phyloP scores from a whole-genome alignment of 768 basidiomycete species.

The Gymnopilus junonius region DNA sequence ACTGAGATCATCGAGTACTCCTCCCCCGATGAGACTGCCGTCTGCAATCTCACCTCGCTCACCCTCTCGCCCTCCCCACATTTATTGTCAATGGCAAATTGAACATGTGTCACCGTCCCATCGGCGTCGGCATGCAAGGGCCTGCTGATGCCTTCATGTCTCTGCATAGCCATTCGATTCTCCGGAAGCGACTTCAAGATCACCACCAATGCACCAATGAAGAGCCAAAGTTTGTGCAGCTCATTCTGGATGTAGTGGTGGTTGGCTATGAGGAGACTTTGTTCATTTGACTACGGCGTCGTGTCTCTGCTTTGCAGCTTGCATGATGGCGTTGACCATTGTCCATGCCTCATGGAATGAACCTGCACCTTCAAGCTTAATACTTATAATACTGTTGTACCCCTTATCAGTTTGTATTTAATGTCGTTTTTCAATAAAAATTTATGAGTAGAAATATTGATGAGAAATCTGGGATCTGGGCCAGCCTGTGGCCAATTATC shows the following conservation, averaged over 20 bases:
- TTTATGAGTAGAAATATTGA: neutral
- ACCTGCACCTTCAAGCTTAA: neutral
- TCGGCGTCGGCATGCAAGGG: slow-evolving; percentile 97
- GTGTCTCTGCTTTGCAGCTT: no score
- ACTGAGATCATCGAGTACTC: slow-evolving; percentile 99
- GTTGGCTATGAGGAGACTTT: neutral
- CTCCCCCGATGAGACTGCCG: slow-evolving; percentile 92
- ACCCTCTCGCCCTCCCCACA: slow-evolving; percentile 96
- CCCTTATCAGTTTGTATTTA: neutral
- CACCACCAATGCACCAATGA: neutral
- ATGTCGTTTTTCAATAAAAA: neutral
- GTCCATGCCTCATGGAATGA: neutral
- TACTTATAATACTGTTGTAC: neutral
- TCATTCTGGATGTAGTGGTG: neutral
- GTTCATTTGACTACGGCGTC: no score
- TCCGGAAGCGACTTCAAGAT: slow-evolving; percentile 32
- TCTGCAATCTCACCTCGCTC: slow-evolving; percentile 91
- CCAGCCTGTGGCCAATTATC: neutral
- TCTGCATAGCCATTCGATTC: slow-evolving; percentile 94
- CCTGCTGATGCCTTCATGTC: slow-evolving; percentile 99
- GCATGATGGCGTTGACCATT: no score
- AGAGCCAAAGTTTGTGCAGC: neutral
- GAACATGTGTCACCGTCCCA: slow-evolving; percentile 97
- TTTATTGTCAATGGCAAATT: slow-evolving; percentile 86
- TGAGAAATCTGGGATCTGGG: neutral